Evolutionary conservation across 768 basidiomycete genomes (phyloP).

Genomic region (Leucocoprinus leucothites): DNA sequence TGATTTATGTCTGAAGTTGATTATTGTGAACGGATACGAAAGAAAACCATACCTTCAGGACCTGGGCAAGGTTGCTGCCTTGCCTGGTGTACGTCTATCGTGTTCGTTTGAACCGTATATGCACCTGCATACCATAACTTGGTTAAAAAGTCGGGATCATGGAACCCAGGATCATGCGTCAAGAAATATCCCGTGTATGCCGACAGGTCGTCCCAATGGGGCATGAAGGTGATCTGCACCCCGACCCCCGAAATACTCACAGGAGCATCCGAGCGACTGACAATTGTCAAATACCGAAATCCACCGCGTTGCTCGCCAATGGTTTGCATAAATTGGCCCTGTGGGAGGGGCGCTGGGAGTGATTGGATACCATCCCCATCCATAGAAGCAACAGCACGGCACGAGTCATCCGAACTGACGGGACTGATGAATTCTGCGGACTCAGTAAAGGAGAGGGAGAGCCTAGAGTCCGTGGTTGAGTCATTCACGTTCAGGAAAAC

Average conservation of each 20-base stretch:
- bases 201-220: constrained; percentile 41
- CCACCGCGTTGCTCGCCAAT: constrained; percentile 40
- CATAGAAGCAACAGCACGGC: constrained; percentile 19
- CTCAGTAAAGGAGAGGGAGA: constrained; percentile 48
- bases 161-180: constrained; percentile 35
- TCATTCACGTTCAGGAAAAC: constrained; percentile 26
- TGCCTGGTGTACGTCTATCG: constrained; percentile 34
- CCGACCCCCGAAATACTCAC: constrained; percentile 42
- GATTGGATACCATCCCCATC: constrained; percentile 33
- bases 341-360: constrained; percentile 24
- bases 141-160: constrained; percentile 42
- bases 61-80: constrained; percentile 29
- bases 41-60: constrained; percentile 14
- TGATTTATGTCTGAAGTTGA: background rate
- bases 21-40: background rate
- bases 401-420: constrained; percentile 38
- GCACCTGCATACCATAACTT: constrained; percentile 55
- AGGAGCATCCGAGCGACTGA: constrained; percentile 31
- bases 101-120: constrained; percentile 52
- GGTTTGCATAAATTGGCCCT: constrained; percentile 31
- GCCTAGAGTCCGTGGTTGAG: constrained; percentile 25
- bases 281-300: constrained; percentile 45
- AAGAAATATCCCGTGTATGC: constrained; percentile 49
- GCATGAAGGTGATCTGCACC: constrained; percentile 43
- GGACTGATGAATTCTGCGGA: constrained; percentile 46